Evolutionary conservation across 495 filamentous ascomycete species (phyloP).

Genomic region (Jackrogersella minutella): DNA sequence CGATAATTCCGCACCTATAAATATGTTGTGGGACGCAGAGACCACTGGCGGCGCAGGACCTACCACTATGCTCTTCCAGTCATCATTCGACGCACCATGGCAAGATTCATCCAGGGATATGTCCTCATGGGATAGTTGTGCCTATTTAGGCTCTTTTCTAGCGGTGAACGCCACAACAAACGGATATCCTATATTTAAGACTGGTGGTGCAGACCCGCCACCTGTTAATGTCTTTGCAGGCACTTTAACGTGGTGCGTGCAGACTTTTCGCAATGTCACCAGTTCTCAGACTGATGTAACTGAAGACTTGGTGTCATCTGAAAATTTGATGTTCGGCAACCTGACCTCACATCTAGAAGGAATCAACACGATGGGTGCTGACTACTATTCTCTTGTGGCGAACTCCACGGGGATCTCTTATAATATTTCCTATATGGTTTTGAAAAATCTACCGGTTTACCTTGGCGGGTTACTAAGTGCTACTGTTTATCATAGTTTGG

Average conservation of each 20-base stretch:
- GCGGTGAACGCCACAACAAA: not conserved
- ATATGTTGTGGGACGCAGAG: not conserved
- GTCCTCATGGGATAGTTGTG: not conserved
- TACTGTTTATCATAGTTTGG: not conserved
- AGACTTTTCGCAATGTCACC: not conserved
- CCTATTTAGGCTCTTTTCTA: not conserved
- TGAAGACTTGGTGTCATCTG: not conserved
- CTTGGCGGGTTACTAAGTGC: not conserved
- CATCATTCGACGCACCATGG: not conserved
- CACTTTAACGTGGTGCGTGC: not conserved
- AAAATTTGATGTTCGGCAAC: not conserved
- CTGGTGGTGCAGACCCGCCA: not conserved
- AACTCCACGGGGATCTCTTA: not conserved
- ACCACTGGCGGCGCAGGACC: not conserved
- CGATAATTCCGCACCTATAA: too few species aligned
- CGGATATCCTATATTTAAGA: not conserved
- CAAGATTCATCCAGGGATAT: too few species aligned
- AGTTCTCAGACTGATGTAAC: not conserved
- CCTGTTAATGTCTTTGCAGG: not conserved
- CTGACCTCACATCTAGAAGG: not conserved
- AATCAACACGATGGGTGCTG: not conserved
- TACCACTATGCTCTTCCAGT: not conserved
- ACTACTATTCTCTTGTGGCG: not conserved
- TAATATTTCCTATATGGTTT: not conserved
- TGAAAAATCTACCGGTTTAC: not conserved